phyloP scores from a whole-genome alignment of 139 green algal genomes.

The Axilococcus clingmanii region DNA sequence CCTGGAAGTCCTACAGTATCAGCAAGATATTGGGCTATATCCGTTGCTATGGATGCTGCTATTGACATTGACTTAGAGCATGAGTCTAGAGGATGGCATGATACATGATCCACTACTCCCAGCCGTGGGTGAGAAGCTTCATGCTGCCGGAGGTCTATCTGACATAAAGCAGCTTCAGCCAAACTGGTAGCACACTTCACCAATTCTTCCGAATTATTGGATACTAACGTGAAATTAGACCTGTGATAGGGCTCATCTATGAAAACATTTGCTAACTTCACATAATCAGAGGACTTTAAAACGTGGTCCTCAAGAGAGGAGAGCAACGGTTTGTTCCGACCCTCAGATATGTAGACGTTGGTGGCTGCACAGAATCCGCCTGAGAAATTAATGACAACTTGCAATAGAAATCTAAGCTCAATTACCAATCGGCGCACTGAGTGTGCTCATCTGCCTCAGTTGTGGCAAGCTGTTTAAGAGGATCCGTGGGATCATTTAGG shows the following conservation, averaged over 20 bases:
- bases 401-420: too few species aligned
- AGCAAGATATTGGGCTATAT: slow-evolving; percentile 13
- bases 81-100: slow-evolving; percentile 47
- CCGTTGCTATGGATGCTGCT: slow-evolving; percentile 9
- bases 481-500: too few species aligned
- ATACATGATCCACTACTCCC: slow-evolving; percentile 68
- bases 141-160: slow-evolving; percentile 52
- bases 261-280: slow-evolving; percentile 39
- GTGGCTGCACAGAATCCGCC: slow-evolving; percentile 40
- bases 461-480: too few species aligned
- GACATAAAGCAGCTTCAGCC: slow-evolving; percentile 28
- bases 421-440: too few species aligned
- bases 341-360: slow-evolving; percentile 57
- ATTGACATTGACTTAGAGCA: neutral
- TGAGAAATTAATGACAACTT: too few species aligned
- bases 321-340: slow-evolving; percentile 25
- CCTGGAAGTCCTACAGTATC: slow-evolving; percentile 32
- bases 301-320: neutral
- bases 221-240: slow-evolving; percentile 53
- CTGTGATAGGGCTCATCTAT: slow-evolving; percentile 64
- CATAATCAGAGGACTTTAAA: slow-evolving; percentile 9
- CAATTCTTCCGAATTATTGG: slow-evolving; percentile 11
- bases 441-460: too few species aligned
- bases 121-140: slow-evolving; percentile 60
- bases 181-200: slow-evolving; percentile 19